Base-by-base conservation (phyloP, 2,329 filamentous ascomycete genomes). In the Rhynchosporium secalis region DNA sequence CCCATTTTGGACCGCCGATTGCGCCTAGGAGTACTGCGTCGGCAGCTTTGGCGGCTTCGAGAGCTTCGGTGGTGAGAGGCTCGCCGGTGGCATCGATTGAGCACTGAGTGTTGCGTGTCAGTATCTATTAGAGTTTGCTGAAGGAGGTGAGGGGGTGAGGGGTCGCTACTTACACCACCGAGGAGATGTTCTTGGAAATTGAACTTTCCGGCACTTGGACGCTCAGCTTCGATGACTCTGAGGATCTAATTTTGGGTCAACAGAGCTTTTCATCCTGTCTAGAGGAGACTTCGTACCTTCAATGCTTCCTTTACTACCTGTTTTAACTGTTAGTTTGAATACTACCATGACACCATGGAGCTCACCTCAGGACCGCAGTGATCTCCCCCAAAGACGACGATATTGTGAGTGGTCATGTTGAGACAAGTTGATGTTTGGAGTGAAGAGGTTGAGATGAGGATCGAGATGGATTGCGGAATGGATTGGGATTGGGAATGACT, bases 1-100 rank as follows among this genome's bases (percentile, higher is more conserved):
- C 93, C 92, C 93, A 98, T 91, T 97, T 77, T 13, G 95, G 94
- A n/a, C 94, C 94, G 70, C 94, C 94, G 73, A 98, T 96, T 70
- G 94, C 92, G 69, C 93, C 94, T 60, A 98, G 87, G 63, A 98
- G 87, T 64, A 98, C 89, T 45, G 93, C 94, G 76, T 96, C 90
- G 67, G 93, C 92, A 57, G 83, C 81, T 77, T 96, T 93, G 69
- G 92, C 92, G 41, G 92, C 92, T 13, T 80, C 79, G 71, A 98
- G 89, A 65, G 92, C 91, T 72, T 89, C 86, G 70, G 95, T 87
- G 58, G 92, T 96, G 65, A 98, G 81, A 36, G 94, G 87, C 36
- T 80, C 83, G 71, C 91, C 91, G 73, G 86, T 86, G 20, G 86
- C 87, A 73, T 97, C 88, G 77, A 98, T 97, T 54, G 93, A 97